Evolutionary conservation across 108 stramenopile species (phyloP).

Genomic region (Aurantiochytrium sp.): DNA sequence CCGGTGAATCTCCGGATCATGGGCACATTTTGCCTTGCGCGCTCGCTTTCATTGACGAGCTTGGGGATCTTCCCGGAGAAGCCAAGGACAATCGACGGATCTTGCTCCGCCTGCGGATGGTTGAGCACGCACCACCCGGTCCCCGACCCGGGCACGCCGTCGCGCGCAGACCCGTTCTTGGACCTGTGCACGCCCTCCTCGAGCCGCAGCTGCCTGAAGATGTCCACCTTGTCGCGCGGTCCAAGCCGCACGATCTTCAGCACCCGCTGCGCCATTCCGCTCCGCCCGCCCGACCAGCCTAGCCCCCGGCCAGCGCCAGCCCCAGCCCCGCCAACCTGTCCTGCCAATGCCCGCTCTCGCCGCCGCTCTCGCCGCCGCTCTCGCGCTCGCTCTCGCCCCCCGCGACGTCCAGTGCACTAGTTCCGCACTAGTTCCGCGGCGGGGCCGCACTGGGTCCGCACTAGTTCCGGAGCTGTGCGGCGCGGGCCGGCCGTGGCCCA

Average conservation of each 20-base stretch:
- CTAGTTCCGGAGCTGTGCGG: no score
- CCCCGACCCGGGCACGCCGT: background rate
- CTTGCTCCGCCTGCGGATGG: background rate
- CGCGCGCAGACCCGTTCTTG: background rate
- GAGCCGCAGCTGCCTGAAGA: background rate
- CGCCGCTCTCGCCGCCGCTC: no score
- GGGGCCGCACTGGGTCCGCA: no score
- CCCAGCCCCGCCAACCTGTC: no score
- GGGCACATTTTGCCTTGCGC: constrained; percentile 51
- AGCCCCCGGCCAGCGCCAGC: no score
- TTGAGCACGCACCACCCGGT: background rate
- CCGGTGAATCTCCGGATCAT: constrained; percentile 79
- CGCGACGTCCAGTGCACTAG: no score
- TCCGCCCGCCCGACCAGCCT: no score
- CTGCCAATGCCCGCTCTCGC: no score
- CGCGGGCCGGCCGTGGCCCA: no score
- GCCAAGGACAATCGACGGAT: constrained; percentile 64
- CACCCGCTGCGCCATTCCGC: background rate
- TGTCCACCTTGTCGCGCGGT: background rate
- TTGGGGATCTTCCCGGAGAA: constrained; percentile 72
- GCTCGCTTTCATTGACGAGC: constrained; percentile 49
- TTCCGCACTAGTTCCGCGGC: no score
- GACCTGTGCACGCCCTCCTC: background rate
- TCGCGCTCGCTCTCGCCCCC: no score
- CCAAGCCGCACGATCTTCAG: background rate